Base-by-base conservation (phyloP, 164 flowering plant genomes). In the Aristolochia contorta region DNA sequence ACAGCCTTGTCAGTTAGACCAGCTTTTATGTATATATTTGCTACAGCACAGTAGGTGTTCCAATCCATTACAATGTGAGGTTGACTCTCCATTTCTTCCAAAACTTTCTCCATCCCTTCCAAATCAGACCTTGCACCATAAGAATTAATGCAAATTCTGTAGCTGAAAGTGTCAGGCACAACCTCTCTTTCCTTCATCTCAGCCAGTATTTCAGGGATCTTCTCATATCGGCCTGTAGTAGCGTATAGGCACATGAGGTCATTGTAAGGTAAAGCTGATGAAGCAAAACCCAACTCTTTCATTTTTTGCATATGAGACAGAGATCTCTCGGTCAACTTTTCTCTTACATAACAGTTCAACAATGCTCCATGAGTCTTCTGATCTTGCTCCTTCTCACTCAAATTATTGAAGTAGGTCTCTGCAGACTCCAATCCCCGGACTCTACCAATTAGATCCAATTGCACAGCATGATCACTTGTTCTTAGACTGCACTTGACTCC, bases 161-260 rank as follows among this genome's bases (percentile, higher is more conserved):
- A 57, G n/a, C 79, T 74, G 27, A 57, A 68, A 19, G 57, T 60
- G 71, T 78, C 82, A 22, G 16, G 23, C 20, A 47, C 2, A n/a
- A 83, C 61, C 16, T 79, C 75, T 12, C 62, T 74, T 9, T 55
- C 69, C 49, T 77, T 72, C 87, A 84, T 84, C 58, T 82, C 84
- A n/a, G 67, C 56, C 67, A 79, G 54, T 51, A 80, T n/a, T n/a
- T 37, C 12, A 18, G 71, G 71, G 41, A 82, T n/a, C 52, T 75
- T 80, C 23, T 80, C 87, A 60, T 58, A 54, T 45, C 77, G 66
- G n/a, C 74, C 74, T 0, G 46, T 54, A 13, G 65, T 61, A 7
- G 57, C 66, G 58, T 77, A 81, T 24, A 80, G 74, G 45, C 65
- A 63, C 66, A 82, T 60, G 65, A 79, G 18, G 8, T 60, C 62